Evolutionary conservation across 169 alveolate genomes (phyloP), one percentile per base, ranked within the genome.

Genomic region (Neospora caninum): DNA sequence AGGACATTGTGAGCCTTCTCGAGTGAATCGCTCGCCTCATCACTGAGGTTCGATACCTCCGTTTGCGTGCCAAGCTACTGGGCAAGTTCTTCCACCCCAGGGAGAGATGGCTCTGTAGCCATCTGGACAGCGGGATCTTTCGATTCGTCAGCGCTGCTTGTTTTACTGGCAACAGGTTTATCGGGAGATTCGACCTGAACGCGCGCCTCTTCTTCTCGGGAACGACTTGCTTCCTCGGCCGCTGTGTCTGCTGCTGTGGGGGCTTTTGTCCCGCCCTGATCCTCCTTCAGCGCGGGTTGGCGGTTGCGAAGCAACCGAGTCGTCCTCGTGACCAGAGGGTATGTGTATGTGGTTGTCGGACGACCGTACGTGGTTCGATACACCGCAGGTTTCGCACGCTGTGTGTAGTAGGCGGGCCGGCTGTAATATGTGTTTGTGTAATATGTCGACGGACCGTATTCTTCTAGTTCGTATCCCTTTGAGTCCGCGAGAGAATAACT

Each of bases 401-500:
- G 39, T 25, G 86, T 10, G n/a, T 78, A 78, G 22, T 6, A 36
- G 1, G 45, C 39, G 27, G 86, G 20, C 39, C 86, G 39, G 42
- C 49, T 36, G 86, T 78, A 78, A 25, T 78, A 78, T 22, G 86
- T 13, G 0, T 20, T n/a, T 20, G 86, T 2, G 42, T 13, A 78
- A n/a, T 78, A 78, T 20, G 86, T 36, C 31, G 49, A 20, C n/a
- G n/a, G 7, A 10, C 4, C 42, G 20, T 78, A 78, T n/a, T n/a
- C 86, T 2, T 29, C 39, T 13, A 78, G 9, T 7, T n/a, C 86
- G 2, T 10, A 36, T 4, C 42, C 86, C 42, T 78, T 78, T 16
- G 86, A 78, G 86, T 20, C 86, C 86, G 86, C 86, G 29, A 38
- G 29, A n/a, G 39, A 78, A n/a, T 78, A 78, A 36, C 86, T 78